These are phyloP conservation scores for Amniculicola lignicola DNA, from an alignment of 495 filamentous ascomycete genomes.

Conservation along the genomic window DNA sequence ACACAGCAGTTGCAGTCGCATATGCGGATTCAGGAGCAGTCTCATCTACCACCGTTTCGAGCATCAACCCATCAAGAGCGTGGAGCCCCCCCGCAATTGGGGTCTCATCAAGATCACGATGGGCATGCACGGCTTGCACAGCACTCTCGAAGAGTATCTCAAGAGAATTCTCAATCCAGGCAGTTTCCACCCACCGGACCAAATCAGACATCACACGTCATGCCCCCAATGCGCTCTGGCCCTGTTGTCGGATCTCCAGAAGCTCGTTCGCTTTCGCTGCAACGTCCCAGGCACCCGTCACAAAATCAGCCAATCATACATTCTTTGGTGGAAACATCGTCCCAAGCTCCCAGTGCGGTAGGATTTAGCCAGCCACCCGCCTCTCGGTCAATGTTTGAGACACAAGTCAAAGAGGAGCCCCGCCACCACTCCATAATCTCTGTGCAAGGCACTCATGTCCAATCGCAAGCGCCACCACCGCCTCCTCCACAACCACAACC, in stretches of 20 bases:
- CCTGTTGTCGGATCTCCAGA: constrained; percentile 20
- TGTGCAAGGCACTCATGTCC: constrained; percentile 4
- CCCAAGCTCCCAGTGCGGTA: neutral
- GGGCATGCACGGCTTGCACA: neutral
- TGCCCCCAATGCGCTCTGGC: constrained; percentile 14
- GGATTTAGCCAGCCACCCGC: constrained; percentile 1
- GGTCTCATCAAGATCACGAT: constrained; percentile 16
- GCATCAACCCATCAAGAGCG: constrained; percentile 22
- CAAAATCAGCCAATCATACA: constrained; percentile 16
- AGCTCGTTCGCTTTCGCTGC: constrained; percentile 9
- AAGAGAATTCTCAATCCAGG: constrained; percentile 18
- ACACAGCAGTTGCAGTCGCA: constrained; percentile 13
- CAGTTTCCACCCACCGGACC: constrained; percentile 16
- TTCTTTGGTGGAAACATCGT: constrained; percentile 1
- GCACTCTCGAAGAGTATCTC: constrained; percentile 23
- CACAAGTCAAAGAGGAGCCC: constrained; percentile 29
- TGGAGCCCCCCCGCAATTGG: constrained; percentile 7
- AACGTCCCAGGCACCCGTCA: constrained; percentile 6
- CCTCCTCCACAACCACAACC: neutral
- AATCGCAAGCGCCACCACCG: constrained; percentile 7
- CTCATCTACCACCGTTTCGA: constrained; percentile 15
- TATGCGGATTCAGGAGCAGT: constrained; percentile 1
- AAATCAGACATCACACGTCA: constrained; percentile 3
- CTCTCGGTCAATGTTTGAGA: constrained; percentile 2
- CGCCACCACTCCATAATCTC: constrained; percentile 17